Conservation (phyloP, 2,329 filamentous ascomycete genomes). For the Elsinoe perseae region DNA sequence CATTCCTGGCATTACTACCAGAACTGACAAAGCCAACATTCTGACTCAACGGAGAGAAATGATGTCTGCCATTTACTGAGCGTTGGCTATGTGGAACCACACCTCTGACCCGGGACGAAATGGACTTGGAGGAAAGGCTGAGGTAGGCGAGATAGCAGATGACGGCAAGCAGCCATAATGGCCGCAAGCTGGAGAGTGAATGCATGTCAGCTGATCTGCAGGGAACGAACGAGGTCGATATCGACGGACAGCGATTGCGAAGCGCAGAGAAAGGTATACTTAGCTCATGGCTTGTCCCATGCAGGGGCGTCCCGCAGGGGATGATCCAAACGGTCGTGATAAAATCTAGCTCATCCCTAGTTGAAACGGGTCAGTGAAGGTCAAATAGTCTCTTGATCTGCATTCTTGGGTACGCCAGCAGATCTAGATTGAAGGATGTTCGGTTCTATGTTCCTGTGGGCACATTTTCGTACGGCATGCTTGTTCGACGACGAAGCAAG, state of each 20-base stretch:
- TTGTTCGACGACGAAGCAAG: too few relatives aligned
- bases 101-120: neutral
- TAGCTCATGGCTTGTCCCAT: too few relatives aligned
- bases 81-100: neutral
- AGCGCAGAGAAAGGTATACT: neutral
- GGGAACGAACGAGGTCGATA: neutral
- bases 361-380: neutral
- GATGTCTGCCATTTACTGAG: too few relatives aligned
- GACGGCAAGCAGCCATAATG: neutral
- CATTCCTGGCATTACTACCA: too few relatives aligned
- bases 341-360: neutral
- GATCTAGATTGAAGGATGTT: too few relatives aligned
- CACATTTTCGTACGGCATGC: too few relatives aligned
- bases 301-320: neutral
- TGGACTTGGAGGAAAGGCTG: neutral
- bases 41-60: too few relatives aligned
- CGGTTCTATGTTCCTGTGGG: too few relatives aligned
- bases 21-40: too few relatives aligned
- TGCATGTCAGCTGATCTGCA: neutral
- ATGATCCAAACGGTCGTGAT: neutral
- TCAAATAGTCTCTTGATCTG: neutral
- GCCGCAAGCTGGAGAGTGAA: neutral
- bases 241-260: neutral
- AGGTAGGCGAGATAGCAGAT: neutral
- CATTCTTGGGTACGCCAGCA: too few relatives aligned